Conservation (phyloP, 257 asterid genomes). For the Fraxinus cuspidata region DNA sequence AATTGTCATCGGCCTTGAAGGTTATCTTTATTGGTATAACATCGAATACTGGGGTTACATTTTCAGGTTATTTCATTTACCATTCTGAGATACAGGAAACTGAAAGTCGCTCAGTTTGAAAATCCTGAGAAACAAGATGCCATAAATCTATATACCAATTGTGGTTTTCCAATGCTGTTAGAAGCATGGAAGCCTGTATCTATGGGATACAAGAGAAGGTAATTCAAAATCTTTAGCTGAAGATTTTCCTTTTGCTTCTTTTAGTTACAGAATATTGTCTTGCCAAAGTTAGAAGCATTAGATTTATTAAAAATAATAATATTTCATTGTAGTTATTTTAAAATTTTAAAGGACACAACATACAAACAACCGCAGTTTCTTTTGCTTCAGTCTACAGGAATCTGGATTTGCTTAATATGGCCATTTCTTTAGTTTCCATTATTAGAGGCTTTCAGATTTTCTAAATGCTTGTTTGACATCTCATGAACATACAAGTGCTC, state of each 20-base stretch:
- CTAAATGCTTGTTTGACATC: neutral
- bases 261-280: neutral
- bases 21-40: constrained; percentile 11
- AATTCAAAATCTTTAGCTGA: constrained; percentile 19
- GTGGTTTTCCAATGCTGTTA: constrained; percentile 48
- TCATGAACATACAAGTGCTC: neutral
- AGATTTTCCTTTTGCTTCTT: neutral
- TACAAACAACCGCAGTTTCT: neutral
- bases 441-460: neutral
- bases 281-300: neutral
- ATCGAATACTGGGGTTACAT: constrained; percentile 21
- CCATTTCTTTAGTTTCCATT: neutral
- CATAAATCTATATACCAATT: constrained; percentile 19
- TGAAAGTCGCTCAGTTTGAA: constrained; percentile 53
- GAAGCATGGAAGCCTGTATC: constrained; percentile 96
- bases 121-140: constrained; percentile 35
- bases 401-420: neutral
- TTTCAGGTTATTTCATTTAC: constrained; percentile 77
- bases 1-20: neutral
- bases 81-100: constrained; percentile 68
- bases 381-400: neutral
- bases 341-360: neutral
- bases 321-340: neutral
- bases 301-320: neutral
- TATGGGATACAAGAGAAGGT: constrained; percentile 92